Percentiles rank a stretch among this genome's conserved stretches.
Evolutionary conservation across 208 protist species (phyloP).

Genomic region (Entamoeba histolytica): DNA sequence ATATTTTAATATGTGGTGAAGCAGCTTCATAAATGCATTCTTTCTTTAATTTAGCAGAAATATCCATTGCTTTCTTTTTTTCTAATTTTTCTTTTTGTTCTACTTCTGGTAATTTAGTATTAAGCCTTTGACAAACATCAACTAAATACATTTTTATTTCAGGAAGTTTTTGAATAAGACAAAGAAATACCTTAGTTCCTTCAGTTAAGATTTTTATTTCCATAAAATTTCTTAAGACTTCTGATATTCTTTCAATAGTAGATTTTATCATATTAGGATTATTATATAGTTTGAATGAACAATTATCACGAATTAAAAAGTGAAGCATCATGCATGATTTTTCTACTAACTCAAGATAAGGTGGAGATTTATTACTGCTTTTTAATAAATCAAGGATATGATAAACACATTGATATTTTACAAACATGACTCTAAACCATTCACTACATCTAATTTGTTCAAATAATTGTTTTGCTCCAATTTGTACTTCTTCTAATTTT

Average conservation of each 20-base stretch:
- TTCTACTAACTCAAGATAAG: not conserved
- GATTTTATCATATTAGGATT: not conserved
- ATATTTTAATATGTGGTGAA: not conserved
- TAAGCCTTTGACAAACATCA: not conserved
- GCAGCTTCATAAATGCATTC: not conserved
- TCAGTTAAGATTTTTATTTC: not conserved
- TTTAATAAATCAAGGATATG: not conserved
- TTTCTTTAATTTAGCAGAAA: not conserved
- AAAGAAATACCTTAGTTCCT: not conserved
- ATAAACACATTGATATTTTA: not conserved
- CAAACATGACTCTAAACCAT: not conserved
- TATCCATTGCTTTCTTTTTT: not conserved
- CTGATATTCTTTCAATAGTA: not conserved
- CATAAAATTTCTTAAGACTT: not conserved
- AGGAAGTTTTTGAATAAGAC: not conserved
- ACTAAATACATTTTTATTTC: not conserved
- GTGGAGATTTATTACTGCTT: not conserved
- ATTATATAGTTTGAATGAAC: not conserved
- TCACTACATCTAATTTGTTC: not conserved
- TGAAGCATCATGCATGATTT: not conserved
- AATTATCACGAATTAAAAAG: not conserved
- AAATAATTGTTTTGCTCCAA: not conserved
- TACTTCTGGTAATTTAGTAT: not conserved
- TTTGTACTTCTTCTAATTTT: not conserved
- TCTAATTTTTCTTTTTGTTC: not conserved